Percentiles rank a stretch among this genome's conserved stretches.
Evolutionary conservation across 495 filamentous ascomycete species (phyloP).

Genomic region (Aspergillus leporis): DNA sequence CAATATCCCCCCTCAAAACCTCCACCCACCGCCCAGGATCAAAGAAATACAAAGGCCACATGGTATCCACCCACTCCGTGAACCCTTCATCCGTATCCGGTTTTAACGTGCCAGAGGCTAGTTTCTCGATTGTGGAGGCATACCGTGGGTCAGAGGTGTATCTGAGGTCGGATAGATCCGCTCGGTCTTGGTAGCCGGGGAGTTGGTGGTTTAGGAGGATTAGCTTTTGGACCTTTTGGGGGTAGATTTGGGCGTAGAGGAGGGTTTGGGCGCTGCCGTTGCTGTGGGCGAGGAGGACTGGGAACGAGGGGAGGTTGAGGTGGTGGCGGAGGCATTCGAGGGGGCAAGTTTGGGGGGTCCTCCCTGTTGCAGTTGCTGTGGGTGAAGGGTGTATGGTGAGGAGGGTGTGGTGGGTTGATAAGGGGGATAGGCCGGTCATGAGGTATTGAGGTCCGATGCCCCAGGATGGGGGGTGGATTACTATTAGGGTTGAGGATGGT

Average conservation of each 20-base stretch:
- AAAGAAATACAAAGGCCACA: conserved; percentile 24
- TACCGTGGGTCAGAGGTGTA: conserved; percentile 10
- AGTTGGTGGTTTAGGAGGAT: no score
- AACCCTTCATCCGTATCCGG: conserved; percentile 15
- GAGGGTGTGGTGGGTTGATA: conserved; percentile 6
- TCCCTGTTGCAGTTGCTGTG: conserved; percentile 8
- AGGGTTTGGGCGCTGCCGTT: no score
- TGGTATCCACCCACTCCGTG: conserved; percentile 9
- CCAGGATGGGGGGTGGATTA: no score
- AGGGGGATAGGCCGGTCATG: no score
- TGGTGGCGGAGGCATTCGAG: conserved; percentile 17
- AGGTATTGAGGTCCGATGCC: no score
- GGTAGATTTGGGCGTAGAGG: no score
- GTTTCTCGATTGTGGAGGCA: background rate
- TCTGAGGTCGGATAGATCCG: conserved; percentile 6
- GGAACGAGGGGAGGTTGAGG: background rate
- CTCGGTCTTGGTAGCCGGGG: no score
- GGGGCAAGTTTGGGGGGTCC: background rate
- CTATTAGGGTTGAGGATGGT: no score
- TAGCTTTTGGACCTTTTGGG: no score
- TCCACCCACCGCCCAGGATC: conserved; percentile 14
- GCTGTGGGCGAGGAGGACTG: no score
- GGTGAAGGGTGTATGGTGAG: conserved; percentile 20
- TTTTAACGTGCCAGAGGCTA: background rate
- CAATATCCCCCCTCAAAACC: conserved; percentile 12